A percentile compares a stretch with the other conserved stretches of the same genome.
These are phyloP conservation scores for Diophrys appendiculata DNA, from an alignment of 73 alveolate species.

Conservation along the genomic window DNA sequence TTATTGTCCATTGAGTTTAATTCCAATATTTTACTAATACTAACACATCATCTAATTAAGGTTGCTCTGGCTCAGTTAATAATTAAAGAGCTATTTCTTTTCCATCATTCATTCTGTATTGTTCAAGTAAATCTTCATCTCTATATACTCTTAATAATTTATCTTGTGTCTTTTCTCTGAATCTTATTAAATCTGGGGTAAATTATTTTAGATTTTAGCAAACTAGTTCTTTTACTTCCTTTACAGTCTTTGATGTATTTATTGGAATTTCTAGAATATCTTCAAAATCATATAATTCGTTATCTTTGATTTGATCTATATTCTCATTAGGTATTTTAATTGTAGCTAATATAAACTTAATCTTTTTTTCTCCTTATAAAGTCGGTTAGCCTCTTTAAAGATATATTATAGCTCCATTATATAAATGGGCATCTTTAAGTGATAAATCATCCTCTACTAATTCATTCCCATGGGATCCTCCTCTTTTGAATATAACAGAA, in stretches of 20 bases:
- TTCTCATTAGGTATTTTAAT: not conserved
- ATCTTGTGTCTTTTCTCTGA: slow-evolving; percentile 19
- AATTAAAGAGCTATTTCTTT: slow-evolving; percentile 38
- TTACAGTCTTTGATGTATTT: not conserved
- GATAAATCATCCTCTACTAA: slow-evolving; percentile 36
- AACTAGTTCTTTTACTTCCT: slow-evolving; percentile 1
- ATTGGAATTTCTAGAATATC: slow-evolving; percentile 18
- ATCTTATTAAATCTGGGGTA: slow-evolving; percentile 31
- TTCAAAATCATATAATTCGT: not conserved
- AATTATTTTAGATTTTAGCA: not conserved
- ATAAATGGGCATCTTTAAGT: slow-evolving; percentile 40
- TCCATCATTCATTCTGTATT: slow-evolving; percentile 30
- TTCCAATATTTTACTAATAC: slow-evolving; percentile 54
- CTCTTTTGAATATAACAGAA: slow-evolving; percentile 31
- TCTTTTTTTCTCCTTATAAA: slow-evolving; percentile 17
- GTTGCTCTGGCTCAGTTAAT: slow-evolving; percentile 3
- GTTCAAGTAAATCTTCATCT: slow-evolving; percentile 30
- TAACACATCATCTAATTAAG: slow-evolving; percentile 22
- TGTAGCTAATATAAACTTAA: slow-evolving; percentile 12
- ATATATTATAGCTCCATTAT: slow-evolving; percentile 15
- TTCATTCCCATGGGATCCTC: slow-evolving; percentile 34
- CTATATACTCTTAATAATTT: slow-evolving; percentile 11
- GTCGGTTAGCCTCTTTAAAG: slow-evolving; percentile 24
- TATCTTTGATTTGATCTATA: not conserved
- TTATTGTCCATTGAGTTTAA: slow-evolving; percentile 44